Evolutionary conservation across 805 yeast species (phyloP).

Genomic region (Metschnikowia kofuensis): DNA sequence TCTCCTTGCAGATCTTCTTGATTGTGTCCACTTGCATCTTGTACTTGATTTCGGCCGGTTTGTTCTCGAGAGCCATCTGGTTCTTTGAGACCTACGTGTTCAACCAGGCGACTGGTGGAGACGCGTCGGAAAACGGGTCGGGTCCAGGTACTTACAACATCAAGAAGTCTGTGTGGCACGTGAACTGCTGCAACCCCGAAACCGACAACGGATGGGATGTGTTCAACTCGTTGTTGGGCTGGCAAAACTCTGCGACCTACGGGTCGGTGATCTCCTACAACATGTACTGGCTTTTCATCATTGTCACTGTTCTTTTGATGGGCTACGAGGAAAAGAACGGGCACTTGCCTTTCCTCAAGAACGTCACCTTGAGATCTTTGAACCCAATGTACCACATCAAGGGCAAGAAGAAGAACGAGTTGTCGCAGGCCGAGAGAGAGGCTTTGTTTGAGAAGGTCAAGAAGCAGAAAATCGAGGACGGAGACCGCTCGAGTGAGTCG

Average conservation of each 20-base stretch:
- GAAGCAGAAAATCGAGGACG: conserved; percentile 16
- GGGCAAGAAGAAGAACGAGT: conserved; percentile 60
- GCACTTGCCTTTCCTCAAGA: conserved; percentile 63
- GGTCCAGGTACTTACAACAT: conserved; percentile 96
- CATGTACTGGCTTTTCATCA: conserved; percentile 77
- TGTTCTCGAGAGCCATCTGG: conserved; percentile 94
- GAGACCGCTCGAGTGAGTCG: conserved; percentile 7
- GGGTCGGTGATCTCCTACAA: conserved; percentile 90
- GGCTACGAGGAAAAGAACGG: conserved; percentile 81
- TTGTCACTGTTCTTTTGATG: conserved; percentile 56
- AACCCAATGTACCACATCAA: conserved; percentile 75
- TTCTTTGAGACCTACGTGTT: conserved; percentile 69
- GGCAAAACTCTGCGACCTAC: conserved; percentile 96
- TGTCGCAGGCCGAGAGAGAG: conserved; percentile 50
- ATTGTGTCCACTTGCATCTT: conserved; percentile 84
- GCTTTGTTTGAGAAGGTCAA: conserved; percentile 44
- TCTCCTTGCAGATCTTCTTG: conserved; percentile 83
- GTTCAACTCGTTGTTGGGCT: conserved; percentile 89
- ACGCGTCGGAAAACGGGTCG: conserved; percentile 86
- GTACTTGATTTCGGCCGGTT: conserved; percentile 87
- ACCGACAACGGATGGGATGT: conserved; percentile 92
- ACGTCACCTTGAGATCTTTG: conserved; percentile 43
- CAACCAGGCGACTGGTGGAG: conserved; percentile 79
- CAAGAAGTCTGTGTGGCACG: conserved; percentile 83
- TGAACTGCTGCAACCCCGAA: conserved; percentile 95